Evolutionary conservation across 2,329 filamentous ascomycete species (phyloP), one percentile per base, ranked within the genome.

Genomic region (Fusarium udum): DNA sequence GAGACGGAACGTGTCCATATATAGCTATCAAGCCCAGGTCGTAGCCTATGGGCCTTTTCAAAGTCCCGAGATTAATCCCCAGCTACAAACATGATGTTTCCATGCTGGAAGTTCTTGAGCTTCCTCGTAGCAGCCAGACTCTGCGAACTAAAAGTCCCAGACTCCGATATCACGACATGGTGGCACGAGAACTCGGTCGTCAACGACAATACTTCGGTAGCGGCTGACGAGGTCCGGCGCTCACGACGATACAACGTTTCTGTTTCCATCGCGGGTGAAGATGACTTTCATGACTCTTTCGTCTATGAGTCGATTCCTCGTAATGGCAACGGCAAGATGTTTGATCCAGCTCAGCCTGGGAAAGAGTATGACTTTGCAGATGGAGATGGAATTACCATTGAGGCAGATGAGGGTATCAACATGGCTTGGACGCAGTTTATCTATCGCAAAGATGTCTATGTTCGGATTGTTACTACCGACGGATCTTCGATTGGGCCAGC

Each of bases 11-110:
- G 0, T 4, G 8, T 24, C 7, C 1, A 8, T 3, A 3, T 14
- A 14, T n/a, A n/a, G 5, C 28, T 49, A 18, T 20, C 9, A 16
- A 18, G 10, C 15, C 28, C 11, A 31, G 3, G 4, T 18, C 12
- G 5, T 28, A 28, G 5, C 9, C 0, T 6, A 31, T 7, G 1
- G 4, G 7, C 1, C 4, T 6, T 10, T 7, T 20, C 11, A 22
- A 4, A 14, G 3, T 2, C 6, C 22, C 4, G 2, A 20, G 4
- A 32, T 34, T 6, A 1, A 51, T 3, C 22, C 0, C 4, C 16
- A 24, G 22, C 6, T 1, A n/a, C 7, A 0, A 28, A 37, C 7
- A 55, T 40, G 20, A 7, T 58, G 0, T 4, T 26, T 0, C n/a
- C 10, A 3, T 58, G 40, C 31, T 58, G 55, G 40, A 36, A 28